These are phyloP conservation scores for Podospora appendiculata DNA, from an alignment of 495 filamentous ascomycete species.

Conservation along the genomic window DNA sequence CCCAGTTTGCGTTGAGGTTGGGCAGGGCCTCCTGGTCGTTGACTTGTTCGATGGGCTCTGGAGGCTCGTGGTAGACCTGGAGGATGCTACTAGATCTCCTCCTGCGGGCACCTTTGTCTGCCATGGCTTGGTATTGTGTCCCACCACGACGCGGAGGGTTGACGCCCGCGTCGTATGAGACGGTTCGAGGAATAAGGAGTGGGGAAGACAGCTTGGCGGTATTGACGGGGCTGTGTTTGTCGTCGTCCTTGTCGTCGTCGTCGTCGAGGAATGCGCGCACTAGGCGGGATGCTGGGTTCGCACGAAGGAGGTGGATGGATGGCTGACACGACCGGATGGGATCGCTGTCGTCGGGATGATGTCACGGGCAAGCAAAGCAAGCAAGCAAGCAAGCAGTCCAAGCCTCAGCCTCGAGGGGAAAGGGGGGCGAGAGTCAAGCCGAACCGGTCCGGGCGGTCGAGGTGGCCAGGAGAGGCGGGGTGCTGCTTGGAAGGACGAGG, in stretches of 20 bases:
- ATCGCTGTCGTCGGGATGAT: too few relatives aligned
- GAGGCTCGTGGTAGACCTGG: slow-evolving; percentile 79
- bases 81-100: slow-evolving; percentile 92
- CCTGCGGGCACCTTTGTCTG: slow-evolving; percentile 58
- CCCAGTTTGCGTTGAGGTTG: slow-evolving; percentile 97
- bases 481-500: too few relatives aligned
- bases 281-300: too few relatives aligned
- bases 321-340: too few relatives aligned
- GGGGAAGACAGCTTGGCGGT: slow-evolving; percentile 82
- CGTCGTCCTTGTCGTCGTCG: neutral
- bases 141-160: slow-evolving; percentile 47
- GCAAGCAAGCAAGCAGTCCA: too few relatives aligned
- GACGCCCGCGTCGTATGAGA: slow-evolving; percentile 71
- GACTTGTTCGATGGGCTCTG: slow-evolving; percentile 88
- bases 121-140: slow-evolving; percentile 33
- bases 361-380: too few relatives aligned
- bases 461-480: too few relatives aligned
- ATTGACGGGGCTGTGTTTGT: slow-evolving; percentile 26
- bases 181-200: slow-evolving; percentile 68
- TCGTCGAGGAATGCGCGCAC: neutral
- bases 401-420: too few relatives aligned
- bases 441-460: too few relatives aligned
- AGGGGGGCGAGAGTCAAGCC: too few relatives aligned
- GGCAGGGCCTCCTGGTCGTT: slow-evolving; percentile 92
- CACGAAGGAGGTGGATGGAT: too few relatives aligned